Conservation (phyloP, 495 filamentous ascomycete species). For the Bombardia bombarda region DNA sequence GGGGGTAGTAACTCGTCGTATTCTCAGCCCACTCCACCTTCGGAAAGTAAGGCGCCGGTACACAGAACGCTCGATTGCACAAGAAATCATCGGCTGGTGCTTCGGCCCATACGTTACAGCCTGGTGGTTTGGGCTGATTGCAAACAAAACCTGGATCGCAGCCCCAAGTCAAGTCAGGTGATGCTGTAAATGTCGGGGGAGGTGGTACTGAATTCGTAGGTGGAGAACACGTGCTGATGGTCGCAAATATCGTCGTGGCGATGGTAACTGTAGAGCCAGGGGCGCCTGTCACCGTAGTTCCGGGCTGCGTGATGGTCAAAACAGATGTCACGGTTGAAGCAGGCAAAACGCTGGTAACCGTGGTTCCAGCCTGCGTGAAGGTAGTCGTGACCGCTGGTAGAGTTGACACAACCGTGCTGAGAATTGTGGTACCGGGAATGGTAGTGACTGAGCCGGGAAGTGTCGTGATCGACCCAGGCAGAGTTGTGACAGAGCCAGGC, state of each 20-base stretch:
- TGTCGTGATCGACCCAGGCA: slow-evolving; percentile 1
- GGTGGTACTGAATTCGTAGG: neutral
- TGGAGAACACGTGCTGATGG: slow-evolving; percentile 8
- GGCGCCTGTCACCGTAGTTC: neutral
- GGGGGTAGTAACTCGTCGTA: slow-evolving; percentile 43
- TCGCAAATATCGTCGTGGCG: slow-evolving; percentile 5
- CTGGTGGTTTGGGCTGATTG: slow-evolving; percentile 33
- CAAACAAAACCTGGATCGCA: slow-evolving; percentile 59
- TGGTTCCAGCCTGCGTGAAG: slow-evolving; percentile 9
- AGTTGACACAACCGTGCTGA: slow-evolving; percentile 12
- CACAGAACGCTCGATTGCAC: slow-evolving; percentile 49
- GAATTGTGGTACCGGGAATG: slow-evolving; percentile 18
- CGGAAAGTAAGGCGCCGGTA: slow-evolving; percentile 32
- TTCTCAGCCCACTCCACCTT: slow-evolving; percentile 34
- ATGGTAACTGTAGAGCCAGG: neutral
- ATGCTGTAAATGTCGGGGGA: neutral
- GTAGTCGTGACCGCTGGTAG: slow-evolving; percentile 18
- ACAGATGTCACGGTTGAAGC: slow-evolving; percentile 17
- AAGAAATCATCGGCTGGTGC: slow-evolving; percentile 44
- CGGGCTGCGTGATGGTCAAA: slow-evolving; percentile 13
- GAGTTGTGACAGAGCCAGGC: neutral
- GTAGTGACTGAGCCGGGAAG: slow-evolving; percentile 10
- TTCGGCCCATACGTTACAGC: slow-evolving; percentile 47
- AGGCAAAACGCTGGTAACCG: slow-evolving; percentile 21
- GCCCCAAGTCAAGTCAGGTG: slow-evolving; percentile 47